These are phyloP conservation scores for Neurospora sp. DNA, from an alignment of 495 filamentous ascomycete species.

Conservation along the genomic window DNA sequence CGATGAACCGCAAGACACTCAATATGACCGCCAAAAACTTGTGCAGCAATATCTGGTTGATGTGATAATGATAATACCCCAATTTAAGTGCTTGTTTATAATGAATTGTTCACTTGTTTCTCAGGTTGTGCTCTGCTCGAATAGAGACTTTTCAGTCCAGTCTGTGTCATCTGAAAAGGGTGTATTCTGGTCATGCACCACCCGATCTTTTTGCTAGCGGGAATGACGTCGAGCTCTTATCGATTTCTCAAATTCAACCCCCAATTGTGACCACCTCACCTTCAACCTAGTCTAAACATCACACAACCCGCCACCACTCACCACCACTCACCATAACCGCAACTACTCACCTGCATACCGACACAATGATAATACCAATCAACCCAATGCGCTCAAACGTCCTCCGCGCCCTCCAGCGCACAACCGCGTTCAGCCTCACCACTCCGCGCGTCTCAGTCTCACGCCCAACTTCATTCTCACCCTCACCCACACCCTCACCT, in stretches of 20 bases:
- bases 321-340: background rate
- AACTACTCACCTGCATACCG: background rate
- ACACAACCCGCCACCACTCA: background rate
- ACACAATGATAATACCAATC: slow-evolving; percentile 4
- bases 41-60: background rate
- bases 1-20: background rate
- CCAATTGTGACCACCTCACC: slow-evolving; percentile 1
- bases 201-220: background rate
- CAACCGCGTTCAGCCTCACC: background rate
- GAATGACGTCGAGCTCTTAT: slow-evolving; percentile 13
- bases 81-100: background rate
- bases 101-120: background rate
- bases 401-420: slow-evolving; percentile 1
- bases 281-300: background rate
- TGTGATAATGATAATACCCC: background rate
- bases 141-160: background rate
- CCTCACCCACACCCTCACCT: background rate
- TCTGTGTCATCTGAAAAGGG: background rate
- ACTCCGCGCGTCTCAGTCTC: background rate
- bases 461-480: background rate
- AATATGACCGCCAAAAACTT: background rate
- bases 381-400: background rate
- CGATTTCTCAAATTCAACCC: background rate
- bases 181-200: background rate
- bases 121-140: background rate